Evolutionary conservation across 179 eudicot genomes (phyloP).

Genomic region (Gypsophila paniculata): DNA sequence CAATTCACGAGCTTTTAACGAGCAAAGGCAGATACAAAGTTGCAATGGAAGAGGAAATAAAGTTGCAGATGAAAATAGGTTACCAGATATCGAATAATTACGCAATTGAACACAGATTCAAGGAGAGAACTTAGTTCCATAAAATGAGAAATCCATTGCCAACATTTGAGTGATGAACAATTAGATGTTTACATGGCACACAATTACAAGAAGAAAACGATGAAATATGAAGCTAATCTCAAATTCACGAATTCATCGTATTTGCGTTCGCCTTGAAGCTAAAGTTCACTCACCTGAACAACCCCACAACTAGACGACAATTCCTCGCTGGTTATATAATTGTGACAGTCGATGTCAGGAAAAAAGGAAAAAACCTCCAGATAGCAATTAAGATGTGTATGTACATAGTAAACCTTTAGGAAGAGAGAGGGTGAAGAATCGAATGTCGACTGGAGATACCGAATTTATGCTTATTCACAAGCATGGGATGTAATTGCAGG

Average conservation of each 20-base stretch:
- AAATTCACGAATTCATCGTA: slow-evolving; percentile 5
- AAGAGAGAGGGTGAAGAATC: slow-evolving; percentile 16
- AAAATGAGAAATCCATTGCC: neutral
- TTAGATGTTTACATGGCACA: neutral
- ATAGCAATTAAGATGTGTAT: slow-evolving; percentile 29
- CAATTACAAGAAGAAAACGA: neutral
- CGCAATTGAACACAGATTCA: neutral
- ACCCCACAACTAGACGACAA: neutral
- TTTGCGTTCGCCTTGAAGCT: slow-evolving; percentile 10
- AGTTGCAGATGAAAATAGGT: too few species aligned
- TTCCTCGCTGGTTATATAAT: neutral
- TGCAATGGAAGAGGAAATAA: too few species aligned
- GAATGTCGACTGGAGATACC: slow-evolving; percentile 22
- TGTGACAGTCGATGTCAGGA: slow-evolving; percentile 13
- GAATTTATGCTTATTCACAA: slow-evolving; percentile 36
- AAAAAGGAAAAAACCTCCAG: slow-evolving; percentile 27
- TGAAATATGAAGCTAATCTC: neutral
- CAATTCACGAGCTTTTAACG: too few species aligned
- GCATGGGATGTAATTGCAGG: slow-evolving; percentile 29
- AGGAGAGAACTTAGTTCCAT: neutral
- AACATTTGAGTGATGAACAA: neutral
- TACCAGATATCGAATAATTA: too few species aligned
- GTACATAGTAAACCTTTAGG: slow-evolving; percentile 27
- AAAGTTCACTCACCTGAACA: slow-evolving; percentile 12
- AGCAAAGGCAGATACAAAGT: neutral